Conservation (phyloP, 176 grass and related monocot species). For the Chrysopogon serrulatus region DNA sequence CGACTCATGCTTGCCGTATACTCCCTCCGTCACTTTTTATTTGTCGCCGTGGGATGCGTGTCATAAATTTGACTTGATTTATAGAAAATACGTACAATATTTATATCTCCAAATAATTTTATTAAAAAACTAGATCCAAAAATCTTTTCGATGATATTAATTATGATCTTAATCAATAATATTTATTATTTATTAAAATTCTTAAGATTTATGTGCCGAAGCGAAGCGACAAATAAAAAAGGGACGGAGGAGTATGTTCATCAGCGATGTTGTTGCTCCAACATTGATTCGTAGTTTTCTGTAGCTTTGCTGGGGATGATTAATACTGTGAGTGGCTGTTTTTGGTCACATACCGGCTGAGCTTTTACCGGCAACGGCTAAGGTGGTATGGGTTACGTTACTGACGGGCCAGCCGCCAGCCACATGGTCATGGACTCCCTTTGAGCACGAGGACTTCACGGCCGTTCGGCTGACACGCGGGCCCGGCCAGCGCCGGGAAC, state of each 20-base stretch:
- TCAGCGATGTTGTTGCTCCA: background rate
- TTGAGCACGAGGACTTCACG: background rate
- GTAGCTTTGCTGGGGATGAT: background rate
- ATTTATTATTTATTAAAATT: too few species aligned
- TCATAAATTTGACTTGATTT: too few species aligned
- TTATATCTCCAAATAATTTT: too few species aligned
- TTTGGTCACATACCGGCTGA: slow-evolving; percentile 13
- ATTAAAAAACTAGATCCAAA: too few species aligned
- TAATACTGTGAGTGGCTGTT: background rate
- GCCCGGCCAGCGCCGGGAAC: background rate
- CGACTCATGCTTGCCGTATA: background rate
- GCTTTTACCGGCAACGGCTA: slow-evolving; percentile 12
- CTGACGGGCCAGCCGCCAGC: background rate
- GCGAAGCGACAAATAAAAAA: too few species aligned
- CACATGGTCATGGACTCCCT: background rate
- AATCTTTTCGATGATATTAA: too few species aligned
- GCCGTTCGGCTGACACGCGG: background rate
- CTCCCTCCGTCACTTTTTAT: too few species aligned
- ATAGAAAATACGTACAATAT: too few species aligned
- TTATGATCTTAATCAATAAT: too few species aligned
- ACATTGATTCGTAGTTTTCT: background rate
- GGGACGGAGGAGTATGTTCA: too few species aligned
- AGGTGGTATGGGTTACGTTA: background rate
- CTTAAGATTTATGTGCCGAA: too few species aligned
- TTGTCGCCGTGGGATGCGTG: too few species aligned